Percentiles rank a stretch among this genome's conserved stretches.
These are phyloP conservation scores for Violaceomyces palustris DNA, from an alignment of 1,284 basidiomycete species.

Conservation along the genomic window DNA sequence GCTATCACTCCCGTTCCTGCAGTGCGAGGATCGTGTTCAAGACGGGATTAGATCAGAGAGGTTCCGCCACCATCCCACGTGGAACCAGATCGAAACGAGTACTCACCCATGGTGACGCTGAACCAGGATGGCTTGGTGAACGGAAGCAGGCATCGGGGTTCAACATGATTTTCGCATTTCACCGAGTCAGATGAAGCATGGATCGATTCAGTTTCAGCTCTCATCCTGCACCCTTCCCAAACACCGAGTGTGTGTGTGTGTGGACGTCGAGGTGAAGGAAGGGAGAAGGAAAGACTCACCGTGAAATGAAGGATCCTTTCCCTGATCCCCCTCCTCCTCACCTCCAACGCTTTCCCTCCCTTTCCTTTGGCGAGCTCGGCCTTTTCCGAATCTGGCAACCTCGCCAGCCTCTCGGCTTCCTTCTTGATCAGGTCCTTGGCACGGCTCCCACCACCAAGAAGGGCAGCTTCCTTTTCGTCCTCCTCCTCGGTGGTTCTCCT, in stretches of 20 bases:
- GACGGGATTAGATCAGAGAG: neutral
- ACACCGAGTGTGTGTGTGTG: no score
- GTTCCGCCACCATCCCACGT: conserved; percentile 3
- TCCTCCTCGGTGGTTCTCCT: no score
- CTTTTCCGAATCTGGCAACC: conserved; percentile 23
- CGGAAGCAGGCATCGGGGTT: no score
- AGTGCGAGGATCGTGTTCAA: neutral
- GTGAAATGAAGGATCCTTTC: conserved; percentile 36
- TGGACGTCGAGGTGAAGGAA: no score
- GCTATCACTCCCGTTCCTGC: conserved; percentile 41
- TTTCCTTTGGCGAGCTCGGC: conserved; percentile 1
- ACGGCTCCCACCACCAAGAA: no score
- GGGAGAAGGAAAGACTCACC: no score
- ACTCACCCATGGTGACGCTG: conserved; percentile 54
- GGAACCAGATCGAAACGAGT: conserved; percentile 42
- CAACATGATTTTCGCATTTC: no score
- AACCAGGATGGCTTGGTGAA: conserved; percentile 43
- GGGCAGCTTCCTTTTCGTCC: no score
- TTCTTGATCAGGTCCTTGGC: no score
- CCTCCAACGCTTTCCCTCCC: conserved; percentile 7
- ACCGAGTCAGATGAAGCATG: no score
- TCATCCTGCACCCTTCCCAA: no score
- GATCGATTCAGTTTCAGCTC: no score
- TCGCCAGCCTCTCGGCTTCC: conserved; percentile 14
- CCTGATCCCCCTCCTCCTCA: conserved; percentile 18